Percentiles rank a stretch among this genome's conserved stretches.
These are phyloP conservation scores for Kwoniella sp. DNA, from an alignment of 768 basidiomycete genomes.

Conservation along the genomic window DNA sequence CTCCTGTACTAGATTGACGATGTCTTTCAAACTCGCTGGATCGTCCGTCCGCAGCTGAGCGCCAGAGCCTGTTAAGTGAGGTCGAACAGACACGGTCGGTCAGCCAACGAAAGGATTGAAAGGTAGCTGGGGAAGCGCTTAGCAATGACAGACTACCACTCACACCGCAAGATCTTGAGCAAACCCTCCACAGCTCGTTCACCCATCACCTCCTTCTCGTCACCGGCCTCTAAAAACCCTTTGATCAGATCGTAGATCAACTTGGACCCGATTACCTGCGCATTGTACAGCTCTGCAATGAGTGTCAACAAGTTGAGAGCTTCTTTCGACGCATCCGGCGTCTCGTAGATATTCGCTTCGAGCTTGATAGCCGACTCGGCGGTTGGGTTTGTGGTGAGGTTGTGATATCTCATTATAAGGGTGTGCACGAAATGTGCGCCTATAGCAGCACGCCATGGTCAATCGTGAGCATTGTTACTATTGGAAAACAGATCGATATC, in stretches of 20 bases:
- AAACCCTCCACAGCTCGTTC: conserved; percentile 85
- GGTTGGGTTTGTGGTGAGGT: conserved; percentile 12
- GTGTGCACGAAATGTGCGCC: conserved; percentile 82
- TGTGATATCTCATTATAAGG: conserved; percentile 68
- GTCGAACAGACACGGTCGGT: not conserved
- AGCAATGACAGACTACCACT: too few species aligned
- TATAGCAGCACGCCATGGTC: conserved; percentile 47
- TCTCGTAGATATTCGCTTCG: conserved; percentile 36
- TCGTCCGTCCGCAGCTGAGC: conserved; percentile 88
- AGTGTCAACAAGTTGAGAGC: conserved; percentile 83
- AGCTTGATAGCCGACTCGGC: conserved; percentile 7
- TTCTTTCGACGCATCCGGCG: conserved; percentile 70
- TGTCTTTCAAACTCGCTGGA: conserved; percentile 86
- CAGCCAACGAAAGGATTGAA: too few species aligned
- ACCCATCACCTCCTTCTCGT: conserved; percentile 57
- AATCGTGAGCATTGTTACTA: not conserved
- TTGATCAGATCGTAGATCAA: conserved; percentile 90
- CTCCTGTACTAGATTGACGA: conserved; percentile 75
- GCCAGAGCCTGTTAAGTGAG: conserved; percentile 90
- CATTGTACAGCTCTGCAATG: conserved; percentile 91
- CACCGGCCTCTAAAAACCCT: conserved; percentile 64
- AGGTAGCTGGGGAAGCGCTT: too few species aligned
- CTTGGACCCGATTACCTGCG: conserved; percentile 84
- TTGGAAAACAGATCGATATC: not conserved
- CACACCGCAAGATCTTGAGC: conserved; percentile 70